Percentiles rank a stretch among this genome's conserved stretches.
Evolutionary conservation across 2,329 filamentous ascomycete species (phyloP).

Genomic region (Aspergillus ustus): DNA sequence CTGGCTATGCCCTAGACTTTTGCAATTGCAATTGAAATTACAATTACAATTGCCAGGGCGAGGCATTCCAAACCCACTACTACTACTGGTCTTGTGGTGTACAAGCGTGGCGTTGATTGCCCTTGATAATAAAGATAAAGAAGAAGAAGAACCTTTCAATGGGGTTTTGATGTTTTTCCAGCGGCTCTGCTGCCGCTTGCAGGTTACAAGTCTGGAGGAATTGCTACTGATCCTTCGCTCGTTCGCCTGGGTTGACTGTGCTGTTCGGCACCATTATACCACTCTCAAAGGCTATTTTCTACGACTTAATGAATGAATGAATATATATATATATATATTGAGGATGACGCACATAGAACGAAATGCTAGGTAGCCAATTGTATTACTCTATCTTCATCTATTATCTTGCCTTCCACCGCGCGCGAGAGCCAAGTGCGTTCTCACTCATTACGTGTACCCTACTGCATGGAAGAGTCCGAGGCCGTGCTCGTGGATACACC

Average conservation of each 20-base stretch:
- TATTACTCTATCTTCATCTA: no score
- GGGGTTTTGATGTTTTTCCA: background rate
- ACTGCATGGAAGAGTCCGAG: no score
- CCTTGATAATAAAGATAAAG: no score
- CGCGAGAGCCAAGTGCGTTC: no score
- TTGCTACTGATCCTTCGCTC: background rate
- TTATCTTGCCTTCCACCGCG: no score
- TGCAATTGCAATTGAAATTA: background rate
- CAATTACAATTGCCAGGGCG: background rate
- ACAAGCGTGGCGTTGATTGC: background rate
- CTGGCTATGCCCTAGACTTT: background rate
- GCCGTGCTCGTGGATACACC: no score
- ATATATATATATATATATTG: no score
- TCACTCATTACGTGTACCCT: no score
- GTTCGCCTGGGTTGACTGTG: constrained; percentile 12
- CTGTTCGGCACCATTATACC: background rate
- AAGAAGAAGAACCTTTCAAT: background rate
- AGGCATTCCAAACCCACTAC: background rate
- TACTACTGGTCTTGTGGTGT: constrained; percentile 13
- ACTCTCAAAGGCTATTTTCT: no score
- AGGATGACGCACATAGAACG: no score
- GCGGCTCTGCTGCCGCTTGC: background rate
- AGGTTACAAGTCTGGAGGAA: background rate
- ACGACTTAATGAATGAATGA: no score
- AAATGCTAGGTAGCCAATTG: no score